Base-by-base conservation (phyloP, 345 rosid genomes). In the Isatis tinctoria region DNA sequence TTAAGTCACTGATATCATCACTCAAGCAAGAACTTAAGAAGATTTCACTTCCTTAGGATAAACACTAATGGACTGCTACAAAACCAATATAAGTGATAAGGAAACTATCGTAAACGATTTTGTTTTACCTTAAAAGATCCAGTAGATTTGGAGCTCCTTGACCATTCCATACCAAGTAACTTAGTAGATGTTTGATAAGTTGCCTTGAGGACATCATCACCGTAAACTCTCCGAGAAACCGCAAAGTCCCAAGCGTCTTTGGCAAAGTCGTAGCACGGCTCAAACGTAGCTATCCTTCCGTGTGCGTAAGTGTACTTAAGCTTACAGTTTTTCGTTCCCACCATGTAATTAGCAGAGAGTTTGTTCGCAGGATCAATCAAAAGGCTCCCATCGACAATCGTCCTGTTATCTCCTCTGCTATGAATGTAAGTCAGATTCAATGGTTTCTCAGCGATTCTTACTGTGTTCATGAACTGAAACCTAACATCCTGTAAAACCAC, bases 401-500 rank as follows among this genome's bases (percentile, higher is more conserved):
- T 93, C 40, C 96, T 78, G 69, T 83, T 85, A 59, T 89, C 92
- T 37, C 74, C 83, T 79, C 82, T 82, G 63, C 75, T 73, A 74
- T 91, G 98, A 72, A 91, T 91, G 74, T 91, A 93, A 30, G 94
- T 89, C 72, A 93, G 49, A 68, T 88, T 88, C 90, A 93, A 82
- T 8, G 92, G 92, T 77, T 91, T 93, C 73, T 93, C 89, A 3
- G 71, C 92, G 69, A 91, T 73, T 75, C 62, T 86, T 28, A 88
- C 78, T 0, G 85, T 77, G 85, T 88, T 93, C 97, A 93, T 93
- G 68, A 93, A 93, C 90, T 89, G 98, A 79, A 93, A 93, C 80
- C 90, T 82, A 57, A 89, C 83, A 77, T 93, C 97, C 98, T 91
- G 85, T 71, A 60, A 60, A 64, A 4, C 30, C 8, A 0, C 67